A percentile compares a stretch with the other conserved stretches of the same genome.
phyloP scores from a whole-genome alignment of 306 rosid species.

The Albizia julibrissin region DNA sequence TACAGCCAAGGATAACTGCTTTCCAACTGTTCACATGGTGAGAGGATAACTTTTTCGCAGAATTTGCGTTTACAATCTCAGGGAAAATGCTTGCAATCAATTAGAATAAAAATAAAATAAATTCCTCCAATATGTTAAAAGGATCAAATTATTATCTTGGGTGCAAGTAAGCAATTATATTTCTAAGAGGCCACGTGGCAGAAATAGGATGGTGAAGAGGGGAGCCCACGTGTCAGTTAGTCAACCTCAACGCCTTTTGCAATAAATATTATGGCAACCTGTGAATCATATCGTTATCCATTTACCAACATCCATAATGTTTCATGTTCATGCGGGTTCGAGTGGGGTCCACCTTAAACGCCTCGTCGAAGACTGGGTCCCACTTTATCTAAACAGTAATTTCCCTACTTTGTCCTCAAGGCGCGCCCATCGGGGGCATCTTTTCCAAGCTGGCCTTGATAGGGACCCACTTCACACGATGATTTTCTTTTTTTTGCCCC shows the following conservation, averaged over 20 bases:
- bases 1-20: not conserved
- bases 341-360: not conserved
- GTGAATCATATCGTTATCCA: not conserved
- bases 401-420: not conserved
- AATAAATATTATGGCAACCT: not conserved
- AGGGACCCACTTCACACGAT: not conserved
- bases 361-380: slow-evolving; percentile 22
- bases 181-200: not conserved
- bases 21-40: not conserved
- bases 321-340: not conserved
- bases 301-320: not conserved
- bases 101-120: too few relatives aligned
- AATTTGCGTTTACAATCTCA: not conserved
- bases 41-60: not conserved
- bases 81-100: not conserved
- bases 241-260: not conserved
- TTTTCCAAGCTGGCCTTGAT: not conserved
- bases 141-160: not conserved
- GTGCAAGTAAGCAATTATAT: not conserved
- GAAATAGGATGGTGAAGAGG: not conserved
- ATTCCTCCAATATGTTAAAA: too few relatives aligned
- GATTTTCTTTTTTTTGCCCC: not conserved
- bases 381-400: slow-evolving; percentile 36
- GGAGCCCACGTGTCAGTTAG: not conserved
- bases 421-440: not conserved